Evolutionary conservation across 768 basidiomycete genomes (phyloP), one percentile per base, ranked within the genome.

Genomic region (Dictyophora rubrovolvata): DNA sequence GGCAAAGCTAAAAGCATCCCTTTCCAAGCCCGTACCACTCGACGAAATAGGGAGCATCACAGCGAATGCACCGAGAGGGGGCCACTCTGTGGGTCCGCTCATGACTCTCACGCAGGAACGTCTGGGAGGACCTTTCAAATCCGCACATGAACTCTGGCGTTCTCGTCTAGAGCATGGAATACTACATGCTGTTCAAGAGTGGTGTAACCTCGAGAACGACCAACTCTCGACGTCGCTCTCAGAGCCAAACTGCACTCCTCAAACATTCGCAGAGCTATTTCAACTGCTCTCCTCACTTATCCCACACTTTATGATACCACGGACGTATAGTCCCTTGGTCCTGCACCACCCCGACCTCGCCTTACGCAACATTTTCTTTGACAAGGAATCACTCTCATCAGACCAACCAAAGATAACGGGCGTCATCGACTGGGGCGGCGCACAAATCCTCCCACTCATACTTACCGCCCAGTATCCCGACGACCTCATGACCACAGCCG

Each of bases 311-410:
- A 42, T 56, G 8, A 28, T 50, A 1, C 57, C 57, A 23, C 33
- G 16, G 14, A 5, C 47, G 10, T 59, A 59, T 36, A 12, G n/a
- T 33, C 11, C 14, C 57, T 42, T 59, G 17, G 57, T 59, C 14
- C 50, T 59, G 17, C 57, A 59, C 22, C 57, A 59, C 16, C 52
- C 57, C n/a, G 57, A 59, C 21, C 50, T 59, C n/a, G 57, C 57
- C 14, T 50, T 59, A 18, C 57, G 57, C 2, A 59, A 59, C 57
- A 42, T 59, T 1, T 33, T 59, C n/a, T 50, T 59, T 20, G 57
- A 59, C 37, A 21, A 23, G n/a, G 14, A 56, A 23, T 42, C 42
- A 42, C n/a, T 42, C 42, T 42, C 42, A 42, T 42, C 42, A 9
- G 49, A 59, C 50, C 53, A 35, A 20, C 35, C 37, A 37, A 60